Base-by-base conservation (phyloP, 2,329 filamentous ascomycete genomes). In the Aspergillus sp. region DNA sequence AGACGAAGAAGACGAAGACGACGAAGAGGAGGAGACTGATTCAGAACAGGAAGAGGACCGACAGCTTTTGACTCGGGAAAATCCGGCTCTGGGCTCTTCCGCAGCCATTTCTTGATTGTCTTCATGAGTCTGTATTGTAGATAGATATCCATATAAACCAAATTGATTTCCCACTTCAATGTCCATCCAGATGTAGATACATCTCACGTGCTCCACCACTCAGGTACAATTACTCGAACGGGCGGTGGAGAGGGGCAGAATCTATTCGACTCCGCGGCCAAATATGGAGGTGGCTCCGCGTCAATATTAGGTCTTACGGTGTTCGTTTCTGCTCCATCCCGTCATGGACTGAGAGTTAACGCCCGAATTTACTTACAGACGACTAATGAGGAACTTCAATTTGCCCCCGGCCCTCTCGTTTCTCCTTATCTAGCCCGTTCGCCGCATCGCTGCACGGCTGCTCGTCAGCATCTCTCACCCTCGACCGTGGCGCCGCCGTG, bases 41-140 rank as follows among this genome's bases (percentile, higher is more conserved):
- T 61, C 56, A 30, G 56, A 57, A 3, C 73, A 74, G 9, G 77
- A 78, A 2, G 72, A 71, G 6, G 65, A 65, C 3, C 73, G 74
- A 13, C 54, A 59, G 40, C 55, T 61, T 43, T 33, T 61, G 20
- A 42, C 52, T 19, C 55, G 51, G 22, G 11, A n/a, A n/a, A 16
- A 20, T 17, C 36, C 17, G 13, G 5, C 19, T 32, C 38, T 30
- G 6, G 47, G 47, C 7, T 22, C 47, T 11, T 43, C 24, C 5
- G n/a, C 8, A 13, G 38, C 40, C 41, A 30, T 43, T 16, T 11
- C 26, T 30, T 30, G 26, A 30, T 10, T 11, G 3, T 30, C 8
- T 11, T 30, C 10, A 30, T 30, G 24, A 30, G 6, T 11, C 26
- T 30, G 26, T 8, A 30, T 30, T 24, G 26, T 30, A 30, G 26